Evolutionary conservation across 495 filamentous ascomycete species (phyloP), one percentile per base, ranked within the genome.

Genomic region (Penicillium chermesinum): DNA sequence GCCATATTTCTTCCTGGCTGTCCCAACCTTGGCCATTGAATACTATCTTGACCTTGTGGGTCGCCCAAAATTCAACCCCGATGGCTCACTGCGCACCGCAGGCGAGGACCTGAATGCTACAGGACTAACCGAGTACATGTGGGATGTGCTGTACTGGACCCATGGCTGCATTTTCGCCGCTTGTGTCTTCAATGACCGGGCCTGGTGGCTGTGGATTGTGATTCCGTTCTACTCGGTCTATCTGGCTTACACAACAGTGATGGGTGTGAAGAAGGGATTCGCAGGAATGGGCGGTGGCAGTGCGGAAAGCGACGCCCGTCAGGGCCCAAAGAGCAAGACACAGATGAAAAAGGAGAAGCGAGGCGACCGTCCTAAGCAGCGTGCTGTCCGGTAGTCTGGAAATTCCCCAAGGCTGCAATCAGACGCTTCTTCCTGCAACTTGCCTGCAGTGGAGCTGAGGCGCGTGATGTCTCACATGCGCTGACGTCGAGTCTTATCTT

Each of bases 81-180:
- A 81, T 58, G 81, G 80, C n/a, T 80, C 82, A 2, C 70, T 97
- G 35, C 81, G 80, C 52, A 79, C 74, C 12, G 74, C 85, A 0
- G 93, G 93, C 14, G 91, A 97, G 63, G 93, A 97, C 64, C 77
- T 98, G 18, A 84, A 87, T 20, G 88, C 89, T 0, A 80, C 85
- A 19, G 93, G 93, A 0, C 70, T 98, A 66, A 97, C 90, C 7
- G 93, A 98, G 67, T 98, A 91, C 69, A 87, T 96, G 85, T 97
- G 91, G 78, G 93, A 98, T 71, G 77, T 96, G 19, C 72, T 96
- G 27, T 97, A 95, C 75, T 90, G 93, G 70, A 91, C 88, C 0
- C 89, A 87, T 84, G 81, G 74, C 15, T 84, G 80, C 18, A 72
- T 88, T 21, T 66, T 78, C 7, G 66, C 80, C 6, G 87, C 79